phyloP scores from a whole-genome alignment of 1,284 basidiomycete species.

The Leccinum holopus region DNA sequence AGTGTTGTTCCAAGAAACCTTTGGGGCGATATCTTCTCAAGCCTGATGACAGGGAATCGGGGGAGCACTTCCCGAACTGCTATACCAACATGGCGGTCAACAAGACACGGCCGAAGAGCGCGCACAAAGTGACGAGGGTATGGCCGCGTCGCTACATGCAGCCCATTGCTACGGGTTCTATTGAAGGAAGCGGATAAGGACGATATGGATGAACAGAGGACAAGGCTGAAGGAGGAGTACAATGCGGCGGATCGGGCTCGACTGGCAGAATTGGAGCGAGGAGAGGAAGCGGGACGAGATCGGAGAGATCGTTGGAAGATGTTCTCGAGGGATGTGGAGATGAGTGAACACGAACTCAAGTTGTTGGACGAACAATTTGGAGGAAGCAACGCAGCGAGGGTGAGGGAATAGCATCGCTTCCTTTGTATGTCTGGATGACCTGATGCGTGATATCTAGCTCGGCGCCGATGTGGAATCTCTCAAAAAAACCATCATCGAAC shows the following conservation, averaged over 20 bases:
- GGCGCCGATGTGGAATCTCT: constrained; percentile 77
- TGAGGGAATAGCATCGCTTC: constrained; percentile 39
- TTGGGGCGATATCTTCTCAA: not conserved
- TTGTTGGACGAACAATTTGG: constrained; percentile 85
- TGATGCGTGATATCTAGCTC: constrained; percentile 49
- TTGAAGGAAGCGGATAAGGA: too few relatives aligned
- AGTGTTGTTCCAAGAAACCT: not conserved
- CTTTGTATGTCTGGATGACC: not conserved
- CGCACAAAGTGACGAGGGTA: not conserved
- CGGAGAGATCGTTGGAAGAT: constrained; percentile 81
- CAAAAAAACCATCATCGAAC: constrained; percentile 65
- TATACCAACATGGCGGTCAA: not conserved
- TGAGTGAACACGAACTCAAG: constrained; percentile 80
- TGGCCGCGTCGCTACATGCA: too few relatives aligned
- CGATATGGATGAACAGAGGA: too few relatives aligned
- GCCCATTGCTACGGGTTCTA: too few relatives aligned
- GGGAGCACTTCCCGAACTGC: not conserved
- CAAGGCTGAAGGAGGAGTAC: too few relatives aligned
- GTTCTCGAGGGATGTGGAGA: not conserved
- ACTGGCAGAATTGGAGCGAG: constrained; percentile 57
- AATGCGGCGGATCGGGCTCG: constrained; percentile 26
- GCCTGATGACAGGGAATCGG: not conserved
- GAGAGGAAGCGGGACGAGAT: constrained; percentile 55
- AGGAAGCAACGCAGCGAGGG: constrained; percentile 87
- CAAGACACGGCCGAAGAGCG: not conserved